These are phyloP conservation scores for Apiospora malaysiana DNA, from an alignment of 2,329 filamentous ascomycete species.

Conservation along the genomic window DNA sequence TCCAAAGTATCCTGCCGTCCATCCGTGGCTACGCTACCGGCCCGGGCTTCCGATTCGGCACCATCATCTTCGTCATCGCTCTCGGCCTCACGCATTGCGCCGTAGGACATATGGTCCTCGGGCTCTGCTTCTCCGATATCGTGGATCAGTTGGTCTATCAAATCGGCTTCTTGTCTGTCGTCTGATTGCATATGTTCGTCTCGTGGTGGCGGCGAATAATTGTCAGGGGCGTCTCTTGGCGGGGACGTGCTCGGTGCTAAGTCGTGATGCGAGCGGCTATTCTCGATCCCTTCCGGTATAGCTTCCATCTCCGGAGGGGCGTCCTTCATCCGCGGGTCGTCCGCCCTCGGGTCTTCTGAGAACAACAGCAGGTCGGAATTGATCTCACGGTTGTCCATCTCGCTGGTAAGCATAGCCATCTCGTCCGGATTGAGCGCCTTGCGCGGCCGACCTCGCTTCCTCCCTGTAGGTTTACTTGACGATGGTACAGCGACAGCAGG, in stretches of 20 bases:
- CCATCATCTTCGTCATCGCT: constrained; percentile 32
- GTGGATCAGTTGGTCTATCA: background rate
- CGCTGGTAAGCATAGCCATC: constrained; percentile 28
- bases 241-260: constrained; percentile 2
- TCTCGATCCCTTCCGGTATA: constrained; percentile 16
- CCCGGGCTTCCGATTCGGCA: constrained; percentile 30
- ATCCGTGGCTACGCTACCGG: constrained; percentile 28
- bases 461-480: constrained; percentile 35
- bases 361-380: constrained; percentile 22
- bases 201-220: background rate
- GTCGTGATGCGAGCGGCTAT: background rate
- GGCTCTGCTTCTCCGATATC: constrained; percentile 24
- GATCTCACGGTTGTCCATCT: constrained; percentile 24
- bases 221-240: background rate
- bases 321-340: constrained; percentile 4
- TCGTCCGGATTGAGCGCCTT: constrained; percentile 36
- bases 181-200: background rate
- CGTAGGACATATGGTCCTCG: constrained; percentile 31
- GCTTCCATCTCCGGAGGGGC: constrained; percentile 19
- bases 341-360: background rate
- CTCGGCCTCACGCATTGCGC: constrained; percentile 34
- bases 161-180: background rate
- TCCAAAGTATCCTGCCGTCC: constrained; percentile 49
- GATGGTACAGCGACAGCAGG: constrained; percentile 32
- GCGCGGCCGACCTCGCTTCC: constrained; percentile 40